These are phyloP conservation scores for Fragaria nilgerrensis DNA, from an alignment of 306 rosid genomes.

Conservation along the genomic window DNA sequence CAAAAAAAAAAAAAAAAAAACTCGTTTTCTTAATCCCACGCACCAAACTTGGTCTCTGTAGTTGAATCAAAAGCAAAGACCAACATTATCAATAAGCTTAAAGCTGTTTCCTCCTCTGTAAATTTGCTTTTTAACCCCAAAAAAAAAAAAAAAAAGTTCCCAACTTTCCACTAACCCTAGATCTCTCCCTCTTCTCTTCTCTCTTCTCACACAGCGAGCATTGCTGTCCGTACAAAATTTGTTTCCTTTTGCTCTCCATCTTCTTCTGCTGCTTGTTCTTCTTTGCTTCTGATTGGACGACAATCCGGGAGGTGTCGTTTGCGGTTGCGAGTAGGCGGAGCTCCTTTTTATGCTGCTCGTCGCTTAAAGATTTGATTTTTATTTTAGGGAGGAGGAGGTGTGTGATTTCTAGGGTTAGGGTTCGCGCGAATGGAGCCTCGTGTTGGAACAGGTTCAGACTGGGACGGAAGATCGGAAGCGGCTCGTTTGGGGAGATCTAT, in stretches of 20 bases:
- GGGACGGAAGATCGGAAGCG: conserved; percentile 94
- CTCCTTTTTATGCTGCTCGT: background rate
- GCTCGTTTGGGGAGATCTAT: conserved; percentile 97
- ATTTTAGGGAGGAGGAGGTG: background rate
- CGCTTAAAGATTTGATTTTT: background rate
- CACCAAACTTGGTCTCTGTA: background rate
- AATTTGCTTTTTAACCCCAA: background rate
- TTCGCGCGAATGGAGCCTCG: conserved; percentile 87
- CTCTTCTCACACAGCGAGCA: background rate
- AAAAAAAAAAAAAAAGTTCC: background rate
- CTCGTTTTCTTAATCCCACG: background rate
- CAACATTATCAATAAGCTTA: background rate
- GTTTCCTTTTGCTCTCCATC: background rate
- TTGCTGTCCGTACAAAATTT: conserved; percentile 11
- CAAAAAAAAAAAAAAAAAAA: too few relatives aligned
- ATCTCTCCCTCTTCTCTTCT: background rate
- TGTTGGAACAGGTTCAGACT: conserved; percentile 81
- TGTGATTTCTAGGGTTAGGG: conserved; percentile 32
- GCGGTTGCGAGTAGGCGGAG: conserved; percentile 20
- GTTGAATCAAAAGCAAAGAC: background rate
- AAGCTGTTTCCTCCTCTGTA: background rate
- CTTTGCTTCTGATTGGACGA: conserved; percentile 26
- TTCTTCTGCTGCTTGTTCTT: background rate
- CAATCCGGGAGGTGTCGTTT: conserved; percentile 5
- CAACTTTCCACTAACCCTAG: conserved; percentile 12